These are phyloP conservation scores for Pleurotus tuber-regium DNA, from an alignment of 768 basidiomycete genomes.

Conservation along the genomic window DNA sequence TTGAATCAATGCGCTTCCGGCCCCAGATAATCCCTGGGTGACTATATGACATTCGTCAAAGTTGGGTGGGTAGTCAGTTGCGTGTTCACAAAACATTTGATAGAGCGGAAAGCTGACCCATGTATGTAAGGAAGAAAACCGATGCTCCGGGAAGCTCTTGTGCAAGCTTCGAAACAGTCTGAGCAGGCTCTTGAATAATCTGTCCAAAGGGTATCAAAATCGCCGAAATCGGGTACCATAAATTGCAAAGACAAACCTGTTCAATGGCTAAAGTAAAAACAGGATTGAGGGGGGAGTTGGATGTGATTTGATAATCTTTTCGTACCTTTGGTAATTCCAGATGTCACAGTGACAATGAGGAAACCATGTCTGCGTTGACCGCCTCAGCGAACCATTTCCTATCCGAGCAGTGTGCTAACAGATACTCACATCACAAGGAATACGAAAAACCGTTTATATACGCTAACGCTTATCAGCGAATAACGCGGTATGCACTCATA, in stretches of 20 bases:
- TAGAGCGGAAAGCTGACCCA: too few relatives aligned
- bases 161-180: slow-evolving; percentile 9
- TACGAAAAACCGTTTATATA: slow-evolving; percentile 70
- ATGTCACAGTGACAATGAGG: slow-evolving; percentile 64
- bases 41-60: slow-evolving; percentile 3
- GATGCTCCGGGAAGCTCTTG: slow-evolving; percentile 43
- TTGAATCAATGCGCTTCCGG: slow-evolving; percentile 11
- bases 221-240: too few relatives aligned
- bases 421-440: slow-evolving; percentile 54
- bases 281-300: neutral
- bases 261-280: slow-evolving; percentile 23
- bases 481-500: slow-evolving; percentile 71
- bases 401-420: neutral
- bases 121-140: slow-evolving; percentile 55
- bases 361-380: slow-evolving; percentile 42
- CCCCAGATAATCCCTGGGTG: slow-evolving; percentile 12
- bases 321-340: slow-evolving; percentile 48
- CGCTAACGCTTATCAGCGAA: slow-evolving; percentile 64
- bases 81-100: too few relatives aligned
- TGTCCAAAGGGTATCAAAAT: neutral
- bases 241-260: slow-evolving; percentile 21
- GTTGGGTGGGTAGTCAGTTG: too few relatives aligned
- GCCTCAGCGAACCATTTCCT: neutral
- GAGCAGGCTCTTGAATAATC: slow-evolving; percentile 10
- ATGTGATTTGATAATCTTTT: too few relatives aligned